phyloP scores from a whole-genome alignment of 345 rosid genomes.

The Linum lewisii region DNA sequence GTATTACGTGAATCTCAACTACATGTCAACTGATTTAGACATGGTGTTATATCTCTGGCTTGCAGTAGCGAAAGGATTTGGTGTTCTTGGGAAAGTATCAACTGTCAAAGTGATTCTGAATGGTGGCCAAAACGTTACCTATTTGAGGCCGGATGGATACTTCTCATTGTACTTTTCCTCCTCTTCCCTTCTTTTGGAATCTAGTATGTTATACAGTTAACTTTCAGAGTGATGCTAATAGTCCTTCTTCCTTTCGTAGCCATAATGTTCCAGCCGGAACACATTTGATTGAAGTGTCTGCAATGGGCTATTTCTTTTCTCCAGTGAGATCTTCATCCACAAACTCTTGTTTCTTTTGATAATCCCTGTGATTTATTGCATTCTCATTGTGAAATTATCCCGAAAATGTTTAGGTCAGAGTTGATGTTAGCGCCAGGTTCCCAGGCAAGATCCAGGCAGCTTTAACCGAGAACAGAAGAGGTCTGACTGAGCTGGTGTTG shows the following conservation, averaged over 20 bases:
- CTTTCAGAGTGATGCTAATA: background rate
- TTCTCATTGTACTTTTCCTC: slow-evolving; percentile 73
- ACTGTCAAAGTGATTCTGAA: slow-evolving; percentile 71
- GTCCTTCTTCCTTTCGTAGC: slow-evolving; percentile 20
- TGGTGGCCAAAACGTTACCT: slow-evolving; percentile 69
- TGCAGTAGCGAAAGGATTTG: slow-evolving; percentile 32
- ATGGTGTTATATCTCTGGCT: background rate
- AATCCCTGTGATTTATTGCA: background rate
- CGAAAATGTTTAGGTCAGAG: slow-evolving; percentile 56
- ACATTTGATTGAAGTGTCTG: slow-evolving; percentile 89
- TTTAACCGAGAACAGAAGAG: slow-evolving; percentile 81
- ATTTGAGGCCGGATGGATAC: slow-evolving; percentile 90
- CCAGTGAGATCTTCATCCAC: slow-evolving; percentile 44
- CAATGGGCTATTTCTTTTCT: slow-evolving; percentile 82
- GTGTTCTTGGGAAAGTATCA: slow-evolving; percentile 52
- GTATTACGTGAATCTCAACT: background rate
- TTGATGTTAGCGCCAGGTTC: slow-evolving; percentile 95
- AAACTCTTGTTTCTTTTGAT: slow-evolving; percentile 1
- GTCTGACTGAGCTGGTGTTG: slow-evolving; percentile 71
- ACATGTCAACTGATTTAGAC: background rate
- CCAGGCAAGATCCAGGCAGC: slow-evolving; percentile 93
- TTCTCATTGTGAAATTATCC: slow-evolving; percentile 9
- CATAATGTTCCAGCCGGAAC: slow-evolving; percentile 86
- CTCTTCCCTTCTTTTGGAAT: slow-evolving; percentile 4
- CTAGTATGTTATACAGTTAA: background rate